A percentile compares a stretch with the other conserved stretches of the same genome.
phyloP scores from a whole-genome alignment of 257 asterid species.

The Echites panduratus region DNA sequence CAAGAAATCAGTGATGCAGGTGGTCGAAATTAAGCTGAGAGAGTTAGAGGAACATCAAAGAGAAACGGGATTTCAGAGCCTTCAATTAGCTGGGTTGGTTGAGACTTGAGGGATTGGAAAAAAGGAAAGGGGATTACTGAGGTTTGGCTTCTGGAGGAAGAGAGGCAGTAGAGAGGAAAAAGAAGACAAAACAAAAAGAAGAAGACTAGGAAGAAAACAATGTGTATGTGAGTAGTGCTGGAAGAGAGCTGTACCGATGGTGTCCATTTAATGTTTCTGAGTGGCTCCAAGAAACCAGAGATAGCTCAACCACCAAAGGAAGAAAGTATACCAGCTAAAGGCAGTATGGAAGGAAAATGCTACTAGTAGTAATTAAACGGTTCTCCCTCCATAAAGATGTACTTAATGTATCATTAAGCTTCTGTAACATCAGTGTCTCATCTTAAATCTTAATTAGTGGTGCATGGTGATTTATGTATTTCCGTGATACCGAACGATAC shows the following conservation, averaged over 20 bases:
- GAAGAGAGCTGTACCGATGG: slow-evolving; percentile 11
- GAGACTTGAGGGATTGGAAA: slow-evolving; percentile 12
- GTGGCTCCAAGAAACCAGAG: slow-evolving; percentile 10
- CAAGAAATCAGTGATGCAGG: no score
- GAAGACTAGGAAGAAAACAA: no score
- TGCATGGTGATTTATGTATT: no score
- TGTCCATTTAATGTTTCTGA: slow-evolving; percentile 18
- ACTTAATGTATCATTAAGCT: no score
- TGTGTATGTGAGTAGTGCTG: no score
- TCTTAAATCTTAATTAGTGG: no score
- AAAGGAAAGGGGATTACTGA: neutral
- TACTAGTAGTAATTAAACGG: no score
- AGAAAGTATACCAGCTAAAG: neutral
- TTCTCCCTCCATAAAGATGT: no score
- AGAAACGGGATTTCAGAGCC: neutral
- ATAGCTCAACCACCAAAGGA: slow-evolving; percentile 32
- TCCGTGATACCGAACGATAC: no score
- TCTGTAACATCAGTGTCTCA: no score
- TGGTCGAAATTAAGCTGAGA: no score
- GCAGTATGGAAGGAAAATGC: no score
- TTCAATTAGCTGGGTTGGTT: neutral
- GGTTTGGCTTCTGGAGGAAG: neutral
- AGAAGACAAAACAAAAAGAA: neutral
- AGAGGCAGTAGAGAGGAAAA: slow-evolving; percentile 3
- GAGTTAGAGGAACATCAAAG: slow-evolving; percentile 13